Evolutionary conservation across 495 filamentous ascomycete species (phyloP).

Genomic region (Aspergillus incahuasiensis): DNA sequence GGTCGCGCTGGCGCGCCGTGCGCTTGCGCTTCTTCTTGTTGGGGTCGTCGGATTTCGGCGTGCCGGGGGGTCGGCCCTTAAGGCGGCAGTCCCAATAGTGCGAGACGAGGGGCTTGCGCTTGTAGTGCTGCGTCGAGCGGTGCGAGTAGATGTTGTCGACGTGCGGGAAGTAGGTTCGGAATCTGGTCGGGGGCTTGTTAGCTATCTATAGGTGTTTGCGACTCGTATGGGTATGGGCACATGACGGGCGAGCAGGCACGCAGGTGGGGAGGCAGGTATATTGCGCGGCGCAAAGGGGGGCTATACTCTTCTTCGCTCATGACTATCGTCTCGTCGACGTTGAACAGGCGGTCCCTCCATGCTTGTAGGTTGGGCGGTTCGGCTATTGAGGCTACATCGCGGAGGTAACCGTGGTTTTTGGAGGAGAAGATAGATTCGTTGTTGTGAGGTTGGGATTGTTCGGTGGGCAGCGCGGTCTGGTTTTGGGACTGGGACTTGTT

Average conservation of each 20-base stretch:
- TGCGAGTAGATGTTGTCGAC: conserved; percentile 92
- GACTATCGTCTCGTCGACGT: conserved; percentile 69
- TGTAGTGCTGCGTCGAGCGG: conserved; percentile 80
- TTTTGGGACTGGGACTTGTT: conserved; percentile 2
- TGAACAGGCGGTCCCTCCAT: conserved; percentile 74
- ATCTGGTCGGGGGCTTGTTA: conserved; percentile 42
- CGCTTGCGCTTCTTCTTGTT: conserved; percentile 89
- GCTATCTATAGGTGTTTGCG: not conserved
- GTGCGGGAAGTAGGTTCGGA: conserved; percentile 84
- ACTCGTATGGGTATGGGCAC: too few species aligned
- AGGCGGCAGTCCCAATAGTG: conserved; percentile 91
- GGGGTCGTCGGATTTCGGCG: conserved; percentile 78
- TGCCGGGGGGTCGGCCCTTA: conserved; percentile 79
- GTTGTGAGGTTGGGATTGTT: not conserved
- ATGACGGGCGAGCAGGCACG: too few species aligned
- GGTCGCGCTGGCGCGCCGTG: conserved; percentile 66
- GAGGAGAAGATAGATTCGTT: conserved; percentile 15
- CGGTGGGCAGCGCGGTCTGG: not conserved
- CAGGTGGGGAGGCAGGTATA: not conserved
- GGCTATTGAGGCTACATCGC: conserved; percentile 55
- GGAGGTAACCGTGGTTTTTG: conserved; percentile 41
- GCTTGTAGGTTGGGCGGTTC: conserved; percentile 64
- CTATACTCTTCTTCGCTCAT: conserved; percentile 76
- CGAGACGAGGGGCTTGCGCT: conserved; percentile 76
- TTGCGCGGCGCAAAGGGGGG: not conserved